Evolutionary conservation across 164 flowering plant species (phyloP).

Genomic region (Nelumbo lutea): DNA sequence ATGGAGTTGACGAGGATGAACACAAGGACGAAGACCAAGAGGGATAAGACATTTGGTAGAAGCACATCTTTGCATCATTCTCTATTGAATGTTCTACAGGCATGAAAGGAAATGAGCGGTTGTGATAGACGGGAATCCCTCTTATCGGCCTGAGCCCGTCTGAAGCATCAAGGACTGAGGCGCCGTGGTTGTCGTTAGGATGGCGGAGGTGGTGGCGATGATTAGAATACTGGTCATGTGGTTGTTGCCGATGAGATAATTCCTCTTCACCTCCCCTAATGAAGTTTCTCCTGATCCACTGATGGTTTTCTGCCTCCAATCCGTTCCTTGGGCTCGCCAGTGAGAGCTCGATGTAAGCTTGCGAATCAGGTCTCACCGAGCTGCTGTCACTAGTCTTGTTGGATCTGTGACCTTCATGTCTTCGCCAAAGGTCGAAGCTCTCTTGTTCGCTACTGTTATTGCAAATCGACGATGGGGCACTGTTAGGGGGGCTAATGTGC

Average conservation of each 20-base stretch:
- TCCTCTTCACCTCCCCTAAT: slow-evolving; percentile 9
- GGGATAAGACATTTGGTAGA: slow-evolving; percentile 28
- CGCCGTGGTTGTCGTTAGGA: slow-evolving; percentile 18
- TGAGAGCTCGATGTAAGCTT: slow-evolving; percentile 44
- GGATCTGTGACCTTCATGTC: slow-evolving; percentile 12
- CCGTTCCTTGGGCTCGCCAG: slow-evolving; percentile 26
- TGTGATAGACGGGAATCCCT: slow-evolving; percentile 64
- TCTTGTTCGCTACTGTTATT: slow-evolving; percentile 13
- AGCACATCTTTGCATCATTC: slow-evolving; percentile 29
- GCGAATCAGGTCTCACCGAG: slow-evolving; percentile 14
- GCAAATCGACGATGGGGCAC: slow-evolving; percentile 23
- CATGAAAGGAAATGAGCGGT: slow-evolving; percentile 46
- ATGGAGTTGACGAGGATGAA: not conserved
- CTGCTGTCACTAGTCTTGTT: slow-evolving; percentile 3
- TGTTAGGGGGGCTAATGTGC: slow-evolving; percentile 55
- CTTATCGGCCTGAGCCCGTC: slow-evolving; percentile 43
- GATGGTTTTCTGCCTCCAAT: slow-evolving; percentile 13
- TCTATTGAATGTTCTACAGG: slow-evolving; percentile 26
- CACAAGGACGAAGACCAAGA: slow-evolving; percentile 7
- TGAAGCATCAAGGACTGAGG: slow-evolving; percentile 26
- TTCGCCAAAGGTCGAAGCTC: slow-evolving; percentile 17
- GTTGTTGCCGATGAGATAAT: not conserved
- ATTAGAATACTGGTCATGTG: slow-evolving; percentile 1
- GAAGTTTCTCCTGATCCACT: slow-evolving; percentile 17
- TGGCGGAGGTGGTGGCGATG: slow-evolving; percentile 15